These are phyloP conservation scores for Metschnikowia lochheadii DNA, from an alignment of 805 yeast species.

Conservation along the genomic window DNA sequence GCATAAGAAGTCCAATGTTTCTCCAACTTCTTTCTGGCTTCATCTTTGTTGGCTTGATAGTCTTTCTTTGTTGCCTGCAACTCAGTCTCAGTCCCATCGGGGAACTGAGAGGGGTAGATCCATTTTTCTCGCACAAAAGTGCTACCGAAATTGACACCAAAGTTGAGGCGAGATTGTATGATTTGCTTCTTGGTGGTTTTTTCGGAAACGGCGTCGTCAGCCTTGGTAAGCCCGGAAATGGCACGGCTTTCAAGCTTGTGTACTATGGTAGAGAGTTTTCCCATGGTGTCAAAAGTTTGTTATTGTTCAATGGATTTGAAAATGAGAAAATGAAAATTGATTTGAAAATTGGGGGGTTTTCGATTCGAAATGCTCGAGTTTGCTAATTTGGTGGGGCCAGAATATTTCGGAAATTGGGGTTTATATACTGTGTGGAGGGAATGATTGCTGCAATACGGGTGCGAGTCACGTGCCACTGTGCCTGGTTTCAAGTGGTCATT, in stretches of 20 bases:
- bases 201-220: constrained; percentile 33
- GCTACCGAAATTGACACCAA: constrained; percentile 85
- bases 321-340: neutral
- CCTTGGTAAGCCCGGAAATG: constrained; percentile 17
- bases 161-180: constrained; percentile 58
- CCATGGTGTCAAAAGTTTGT: neutral
- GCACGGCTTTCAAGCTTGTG: constrained; percentile 28
- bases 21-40: constrained; percentile 51
- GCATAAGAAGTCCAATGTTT: constrained; percentile 64
- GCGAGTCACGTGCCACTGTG: neutral
- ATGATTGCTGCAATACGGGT: constrained; percentile 3
- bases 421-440: neutral
- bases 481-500: neutral
- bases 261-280: constrained; percentile 1
- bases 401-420: neutral
- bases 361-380: neutral
- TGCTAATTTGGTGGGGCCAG: neutral
- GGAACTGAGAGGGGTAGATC: constrained; percentile 62
- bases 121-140: constrained; percentile 77
- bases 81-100: constrained; percentile 60
- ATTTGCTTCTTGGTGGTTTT: constrained; percentile 43
- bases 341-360: neutral
- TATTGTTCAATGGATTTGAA: neutral
- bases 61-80: constrained; percentile 61
- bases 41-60: constrained; percentile 46